Evolutionary conservation across 306 rosid species (phyloP), one percentile per base, ranked within the genome.

Genomic region (Rubus idaeus): DNA sequence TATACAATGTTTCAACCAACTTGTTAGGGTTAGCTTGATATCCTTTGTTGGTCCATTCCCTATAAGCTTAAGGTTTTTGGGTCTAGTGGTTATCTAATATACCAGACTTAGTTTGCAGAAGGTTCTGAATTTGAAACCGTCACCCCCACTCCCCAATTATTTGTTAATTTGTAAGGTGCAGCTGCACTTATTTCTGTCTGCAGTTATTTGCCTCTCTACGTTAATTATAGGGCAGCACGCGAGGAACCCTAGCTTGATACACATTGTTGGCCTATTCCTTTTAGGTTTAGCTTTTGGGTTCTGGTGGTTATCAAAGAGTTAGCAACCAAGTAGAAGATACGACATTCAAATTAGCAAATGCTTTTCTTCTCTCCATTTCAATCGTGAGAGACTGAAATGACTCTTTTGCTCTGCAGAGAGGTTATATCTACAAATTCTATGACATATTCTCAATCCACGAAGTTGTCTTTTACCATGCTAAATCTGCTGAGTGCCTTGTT

Each of bases 381-480:
- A 75, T 65, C 52, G 40, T 18, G 52, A 41, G 78, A 77, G 80
- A 79, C 84, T 86, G 85, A 84, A 79, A 73, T 77, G 76, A 75
- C 70, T 81, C 46, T 72, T 79, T 77, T 82, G 60, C 67, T 77
- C 80, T 90, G 91, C 92, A 87, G 91, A 55, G 92, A 84, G 51
- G 91, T 77, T 56, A 56, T 84, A 63, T 4, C 81, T 53, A 39
- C 21, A 4, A 49, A 16, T 45, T 68, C 78, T 62, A 82, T 83
- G 87, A 70, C 83, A 77, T 87, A 82, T 75, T 83, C 96, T 65
- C 68, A 62, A 37, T 87, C 93, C 71, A 58, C 86, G 30, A 82
- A 81, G 82, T 75, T 84, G 81, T 81, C 80, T 72, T 62, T 79
- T 71, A 45, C 77, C 75, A 45, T 46, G 71, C 83, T 87, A 70